A percentile compares a stretch with the other conserved stretches of the same genome.
Conservation (phyloP, 768 basidiomycete genomes). For the Kwoniella botswanensis region DNA sequence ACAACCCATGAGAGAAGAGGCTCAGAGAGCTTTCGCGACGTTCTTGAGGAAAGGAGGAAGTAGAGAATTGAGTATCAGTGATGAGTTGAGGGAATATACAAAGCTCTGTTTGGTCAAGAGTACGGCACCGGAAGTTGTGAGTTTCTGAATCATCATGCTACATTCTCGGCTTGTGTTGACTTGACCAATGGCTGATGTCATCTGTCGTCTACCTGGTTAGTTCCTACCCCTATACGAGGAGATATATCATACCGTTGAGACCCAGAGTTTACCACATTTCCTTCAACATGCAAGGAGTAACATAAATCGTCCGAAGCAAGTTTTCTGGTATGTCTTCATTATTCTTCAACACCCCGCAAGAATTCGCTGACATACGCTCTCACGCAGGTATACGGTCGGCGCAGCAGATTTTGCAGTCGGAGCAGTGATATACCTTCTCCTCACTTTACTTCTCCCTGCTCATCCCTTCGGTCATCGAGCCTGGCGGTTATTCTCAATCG, state of each 20-base stretch:
- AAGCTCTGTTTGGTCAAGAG: constrained; percentile 37
- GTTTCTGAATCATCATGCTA: too few species aligned
- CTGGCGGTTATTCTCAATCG: constrained; percentile 38
- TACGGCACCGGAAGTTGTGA: constrained; percentile 51
- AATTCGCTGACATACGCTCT: not conserved
- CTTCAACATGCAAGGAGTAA: constrained; percentile 43
- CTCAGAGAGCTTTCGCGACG: constrained; percentile 47
- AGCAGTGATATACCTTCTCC: constrained; percentile 36
- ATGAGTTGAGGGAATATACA: constrained; percentile 46
- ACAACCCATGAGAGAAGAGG: constrained; percentile 52
- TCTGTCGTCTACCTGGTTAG: too few species aligned
- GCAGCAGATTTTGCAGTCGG: constrained; percentile 39
- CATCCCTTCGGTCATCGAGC: constrained; percentile 39
- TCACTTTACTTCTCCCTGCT: constrained; percentile 38
- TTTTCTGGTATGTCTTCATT: constrained; percentile 46
- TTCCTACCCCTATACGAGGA: constrained; percentile 53
- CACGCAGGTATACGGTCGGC: constrained; percentile 48
- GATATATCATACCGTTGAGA: constrained; percentile 47
- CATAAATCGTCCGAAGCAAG: constrained; percentile 49
- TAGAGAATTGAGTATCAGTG: constrained; percentile 47
- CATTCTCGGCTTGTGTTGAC: too few species aligned
- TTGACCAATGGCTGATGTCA: too few species aligned
- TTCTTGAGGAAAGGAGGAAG: constrained; percentile 44
- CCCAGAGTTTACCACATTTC: constrained; percentile 49
- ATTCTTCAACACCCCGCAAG: not conserved